phyloP scores from a whole-genome alignment of 140 eudicot genomes.

The Cichorium intybus region DNA sequence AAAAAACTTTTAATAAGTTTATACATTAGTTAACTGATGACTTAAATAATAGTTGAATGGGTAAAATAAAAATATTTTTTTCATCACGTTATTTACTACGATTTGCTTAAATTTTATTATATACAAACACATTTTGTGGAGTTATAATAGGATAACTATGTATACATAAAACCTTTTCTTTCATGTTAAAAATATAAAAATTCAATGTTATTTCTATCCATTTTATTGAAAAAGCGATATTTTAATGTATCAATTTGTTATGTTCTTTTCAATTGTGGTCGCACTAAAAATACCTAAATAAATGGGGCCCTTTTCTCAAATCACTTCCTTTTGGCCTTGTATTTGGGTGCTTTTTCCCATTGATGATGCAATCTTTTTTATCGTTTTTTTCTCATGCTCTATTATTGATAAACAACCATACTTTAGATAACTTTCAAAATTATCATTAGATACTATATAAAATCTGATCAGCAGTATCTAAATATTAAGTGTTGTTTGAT shows the following conservation, averaged over 20 bases:
- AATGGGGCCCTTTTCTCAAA: constrained; percentile 35
- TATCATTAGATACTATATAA: neutral
- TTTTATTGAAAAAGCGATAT: neutral
- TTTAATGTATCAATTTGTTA: constrained; percentile 1
- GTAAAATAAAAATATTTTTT: too few relatives aligned
- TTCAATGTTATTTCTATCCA: neutral
- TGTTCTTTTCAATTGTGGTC: constrained; percentile 36
- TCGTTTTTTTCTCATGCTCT: constrained; percentile 25
- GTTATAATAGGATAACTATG: neutral
- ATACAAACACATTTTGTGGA: too few relatives aligned
- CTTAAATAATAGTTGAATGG: too few relatives aligned
- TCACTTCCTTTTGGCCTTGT: constrained; percentile 29
- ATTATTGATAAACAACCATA: constrained; percentile 8
- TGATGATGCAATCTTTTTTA: constrained; percentile 31
- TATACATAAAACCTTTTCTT: too few relatives aligned
- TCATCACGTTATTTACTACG: too few relatives aligned
- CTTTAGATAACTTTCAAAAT: neutral
- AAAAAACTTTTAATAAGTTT: too few relatives aligned
- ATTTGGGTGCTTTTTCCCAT: constrained; percentile 32
- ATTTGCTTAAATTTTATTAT: too few relatives aligned
- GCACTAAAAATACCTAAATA: constrained; percentile 43
- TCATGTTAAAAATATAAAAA: neutral
- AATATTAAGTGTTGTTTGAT: too few relatives aligned
- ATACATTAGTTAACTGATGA: too few relatives aligned
- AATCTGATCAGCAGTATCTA: neutral